Base-by-base conservation (phyloP, 2,329 filamentous ascomycete species). In the Biscogniauxia mediterranea region DNA sequence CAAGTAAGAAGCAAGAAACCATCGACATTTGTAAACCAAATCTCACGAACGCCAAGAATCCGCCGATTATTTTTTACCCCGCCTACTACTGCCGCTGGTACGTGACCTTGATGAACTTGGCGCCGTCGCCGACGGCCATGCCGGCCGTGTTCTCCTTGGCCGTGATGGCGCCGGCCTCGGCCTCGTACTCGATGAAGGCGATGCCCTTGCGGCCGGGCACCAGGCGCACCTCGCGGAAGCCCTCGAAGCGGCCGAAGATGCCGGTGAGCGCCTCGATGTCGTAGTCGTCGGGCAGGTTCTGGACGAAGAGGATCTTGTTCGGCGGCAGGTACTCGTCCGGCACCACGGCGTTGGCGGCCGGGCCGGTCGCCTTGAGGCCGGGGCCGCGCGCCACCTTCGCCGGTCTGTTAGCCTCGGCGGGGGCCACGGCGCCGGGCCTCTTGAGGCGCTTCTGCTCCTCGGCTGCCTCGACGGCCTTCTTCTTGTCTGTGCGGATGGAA, bases 241-340 rank as follows among this genome's bases (percentile, higher is more conserved):
- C 94, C 65, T 96, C 91, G 79, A 96, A 99, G 55, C 90, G 88
- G 56, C 88, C 87, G 78, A 98, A 99, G 64, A 98, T 87, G 32
- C 84, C 83, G 0, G 88, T 89, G 58, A 99, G 85, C 23, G 83
- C 85, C 66, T 96, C 93, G 71, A 91, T 87, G 75, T 91, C 90
- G 77, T 91, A 92, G 66, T 92, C 90, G 65, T 94, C 91, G 8
- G 95, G 93, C 42, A 99, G 79, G 70, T 98, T 94, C 79, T 96
- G 92, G 63, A 98, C 81, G 79, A 98, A 96, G 42, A 99, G 85
- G 68, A 93, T 96, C 81, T 97, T 97, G 85, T 98, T 98, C 42
- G 95, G 94, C 3, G 94, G 94, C 3, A 98, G 85, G 76, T 97
- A 98, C 78, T 99, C 95, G 84, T 98, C 95, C n/a, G 93, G 93